Base-by-base conservation (phyloP, 208 protist species). In the Crithidia sp. region DNA sequence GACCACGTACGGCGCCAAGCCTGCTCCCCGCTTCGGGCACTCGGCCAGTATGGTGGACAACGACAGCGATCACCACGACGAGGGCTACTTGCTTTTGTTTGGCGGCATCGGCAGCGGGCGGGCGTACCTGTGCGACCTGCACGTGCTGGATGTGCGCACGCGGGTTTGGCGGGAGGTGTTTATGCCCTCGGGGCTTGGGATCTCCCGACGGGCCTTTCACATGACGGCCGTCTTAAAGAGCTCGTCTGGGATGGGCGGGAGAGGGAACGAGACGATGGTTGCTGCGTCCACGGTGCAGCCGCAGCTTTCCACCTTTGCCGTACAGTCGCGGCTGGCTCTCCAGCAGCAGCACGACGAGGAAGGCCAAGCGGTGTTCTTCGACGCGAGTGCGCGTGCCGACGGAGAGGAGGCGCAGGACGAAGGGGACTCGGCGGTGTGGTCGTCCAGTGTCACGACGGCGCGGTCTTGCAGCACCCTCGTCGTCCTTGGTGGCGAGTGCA, bases 101-200 rank as follows among this genome's bases (percentile, higher is more conserved):
- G 91, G 91, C 50, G 91, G 91, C 0, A 72, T 93, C 37, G 82
- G 85, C 3, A 44, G 14, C 4, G 75, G 72, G 3, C 60, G 78
- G 0, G 47, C 47, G 7, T 91, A 88, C 65, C 67, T 94, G 62
- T 79, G 82, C 62, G 91, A 96, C 64, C 68, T 92, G 45, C 76
- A 87, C 67, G 70, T 90, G 3, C 74, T 96, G 37, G 82, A 96
- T 67, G 71, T 84, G 13, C 36, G 50, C 28, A 94, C 87, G 13
- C 68, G 55, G 50, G 88, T 96, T 13, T 96, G 91, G 91, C 72
- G 91, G 16, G 87, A 96, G 63, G 77, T 96, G 19, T 90, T 90
- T 58, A 70, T 91, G n/a, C 87, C 87, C 9, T 82, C 77, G 40
- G 19, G 64, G 47, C 67, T 80, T 14, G 64, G 64, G 3, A 67